Base-by-base conservation (phyloP, 805 yeast genomes). In the Saturnispora galanensis region DNA sequence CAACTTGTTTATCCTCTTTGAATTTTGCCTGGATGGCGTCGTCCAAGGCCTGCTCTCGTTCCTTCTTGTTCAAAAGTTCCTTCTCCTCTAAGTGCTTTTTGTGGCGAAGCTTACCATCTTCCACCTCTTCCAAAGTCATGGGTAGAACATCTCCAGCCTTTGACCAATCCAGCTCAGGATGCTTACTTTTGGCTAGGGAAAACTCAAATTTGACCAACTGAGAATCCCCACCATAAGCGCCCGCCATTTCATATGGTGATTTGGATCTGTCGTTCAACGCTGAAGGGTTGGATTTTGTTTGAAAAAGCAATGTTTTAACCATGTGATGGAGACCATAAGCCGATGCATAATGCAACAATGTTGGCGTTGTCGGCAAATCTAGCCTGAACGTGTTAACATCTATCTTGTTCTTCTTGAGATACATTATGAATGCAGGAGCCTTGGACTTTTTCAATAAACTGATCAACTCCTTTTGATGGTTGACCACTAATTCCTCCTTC, bases 321-420 rank as follows among this genome's bases (percentile, higher is more conserved):
- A 88, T 79, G 51, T 81, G 85, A 43, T 70, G 69, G 17, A 79
- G 65, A 3, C 85, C 84, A 46, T 78, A 68, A 8, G 78, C 69
- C 0, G 96, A 65, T 0, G 95, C 90, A 58, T 69, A 86, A 56
- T 88, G 95, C 29, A 93, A 65, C 46, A 84, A 59, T 0, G 95
- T 85, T 4, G 97, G 95, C 0, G 79, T 69, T 10, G 68, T 63
- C 10, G 59, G 52, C 0, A 96, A 96, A 31, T 70, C 60, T 5
- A 90, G 59, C 15, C 38, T 39, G 49, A 78, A 75, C 4, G 7
- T 9, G 49, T 84, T 70, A 7, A 73, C 68, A 36, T 70, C 65
- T 5, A 48, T 2, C 1, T 71, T 69, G 53, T 85, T 70, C 49
- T 77, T 75, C 47, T 71, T 73, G 42, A 89, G 48, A 55, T 77